Evolutionary conservation across 2,329 filamentous ascomycete species (phyloP).

Genomic region (Diaporthe eres): DNA sequence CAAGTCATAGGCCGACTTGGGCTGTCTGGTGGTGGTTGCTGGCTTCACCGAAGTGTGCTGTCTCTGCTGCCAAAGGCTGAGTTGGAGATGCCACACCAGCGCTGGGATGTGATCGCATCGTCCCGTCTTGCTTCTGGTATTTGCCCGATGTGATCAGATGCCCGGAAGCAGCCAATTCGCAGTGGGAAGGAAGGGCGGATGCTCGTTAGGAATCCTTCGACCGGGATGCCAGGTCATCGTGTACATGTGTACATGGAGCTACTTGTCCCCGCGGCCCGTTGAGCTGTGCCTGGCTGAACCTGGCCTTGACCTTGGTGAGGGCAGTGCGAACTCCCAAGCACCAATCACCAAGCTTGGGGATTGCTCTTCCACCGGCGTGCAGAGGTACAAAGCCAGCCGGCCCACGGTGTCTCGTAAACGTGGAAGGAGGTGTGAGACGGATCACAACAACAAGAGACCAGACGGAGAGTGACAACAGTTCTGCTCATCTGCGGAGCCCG

Average conservation of each 20-base stretch:
- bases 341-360: background rate
- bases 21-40: background rate
- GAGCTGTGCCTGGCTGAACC: conserved; percentile 7
- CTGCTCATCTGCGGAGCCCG: conserved; percentile 20
- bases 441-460: background rate
- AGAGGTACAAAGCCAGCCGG: conserved; percentile 17
- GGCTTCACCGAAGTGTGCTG: conserved; percentile 22
- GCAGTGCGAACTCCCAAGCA: conserved; percentile 30
- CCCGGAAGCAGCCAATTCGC: conserved; percentile 32
- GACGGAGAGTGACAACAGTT: background rate
- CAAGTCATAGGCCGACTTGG: background rate
- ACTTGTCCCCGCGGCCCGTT: conserved; percentile 9
- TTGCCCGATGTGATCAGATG: conserved; percentile 32
- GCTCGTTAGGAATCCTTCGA: conserved; percentile 40
- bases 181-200: conserved; percentile 25
- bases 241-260: conserved; percentile 9
- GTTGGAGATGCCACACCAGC: conserved; percentile 2
- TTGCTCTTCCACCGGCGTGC: conserved; percentile 17
- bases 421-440: conserved; percentile 14
- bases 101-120: conserved; percentile 33
- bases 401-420: background rate
- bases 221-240: conserved; percentile 16
- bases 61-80: background rate
- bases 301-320: conserved; percentile 1
- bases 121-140: conserved; percentile 27